Percentiles rank a stretch among this genome's conserved stretches.
These are phyloP conservation scores for Nectriaceae sp. DNA, from an alignment of 2,329 filamentous ascomycete species.

Conservation along the genomic window DNA sequence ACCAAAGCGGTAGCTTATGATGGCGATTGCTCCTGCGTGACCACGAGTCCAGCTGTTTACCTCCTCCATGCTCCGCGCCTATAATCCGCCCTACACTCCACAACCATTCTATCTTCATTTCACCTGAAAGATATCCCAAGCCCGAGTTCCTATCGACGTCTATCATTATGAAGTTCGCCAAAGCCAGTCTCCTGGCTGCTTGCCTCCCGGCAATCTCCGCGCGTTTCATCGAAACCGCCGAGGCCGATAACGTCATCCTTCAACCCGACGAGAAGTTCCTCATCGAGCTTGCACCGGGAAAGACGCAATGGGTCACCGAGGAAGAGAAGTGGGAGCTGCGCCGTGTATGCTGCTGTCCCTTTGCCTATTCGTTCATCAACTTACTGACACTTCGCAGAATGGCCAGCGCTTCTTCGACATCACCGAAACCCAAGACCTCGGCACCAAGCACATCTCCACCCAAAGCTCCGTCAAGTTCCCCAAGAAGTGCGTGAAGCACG, in stretches of 20 bases:
- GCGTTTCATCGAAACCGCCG: slow-evolving; percentile 56
- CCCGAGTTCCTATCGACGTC: neutral
- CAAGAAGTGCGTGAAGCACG: slow-evolving; percentile 62
- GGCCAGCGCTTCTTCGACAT: slow-evolving; percentile 94
- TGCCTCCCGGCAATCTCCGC: slow-evolving; percentile 56
- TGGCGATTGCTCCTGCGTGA: neutral
- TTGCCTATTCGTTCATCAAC: neutral
- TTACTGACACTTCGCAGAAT: slow-evolving; percentile 54
- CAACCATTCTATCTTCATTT: slow-evolving; percentile 1
- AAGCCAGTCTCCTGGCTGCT: slow-evolving; percentile 54
- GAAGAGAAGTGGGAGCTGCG: slow-evolving; percentile 93
- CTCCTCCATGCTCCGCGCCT: slow-evolving; percentile 11
- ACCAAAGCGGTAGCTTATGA: neutral
- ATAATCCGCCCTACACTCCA: slow-evolving; percentile 1
- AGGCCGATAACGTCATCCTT: slow-evolving; percentile 53
- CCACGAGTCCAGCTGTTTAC: neutral
- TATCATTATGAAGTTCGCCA: slow-evolving; percentile 53
- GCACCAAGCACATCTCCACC: slow-evolving; percentile 42
- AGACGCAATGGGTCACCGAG: slow-evolving; percentile 86
- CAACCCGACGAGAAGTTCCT: slow-evolving; percentile 55
- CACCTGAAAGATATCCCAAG: too few species aligned
- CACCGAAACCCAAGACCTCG: slow-evolving; percentile 68
- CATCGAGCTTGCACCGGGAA: slow-evolving; percentile 81
- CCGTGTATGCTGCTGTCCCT: slow-evolving; percentile 57
- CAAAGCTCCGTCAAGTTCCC: slow-evolving; percentile 60